A percentile compares a stretch with the other conserved stretches of the same genome.
phyloP scores from a whole-genome alignment of 306 rosid genomes.

The Delonix regia region DNA sequence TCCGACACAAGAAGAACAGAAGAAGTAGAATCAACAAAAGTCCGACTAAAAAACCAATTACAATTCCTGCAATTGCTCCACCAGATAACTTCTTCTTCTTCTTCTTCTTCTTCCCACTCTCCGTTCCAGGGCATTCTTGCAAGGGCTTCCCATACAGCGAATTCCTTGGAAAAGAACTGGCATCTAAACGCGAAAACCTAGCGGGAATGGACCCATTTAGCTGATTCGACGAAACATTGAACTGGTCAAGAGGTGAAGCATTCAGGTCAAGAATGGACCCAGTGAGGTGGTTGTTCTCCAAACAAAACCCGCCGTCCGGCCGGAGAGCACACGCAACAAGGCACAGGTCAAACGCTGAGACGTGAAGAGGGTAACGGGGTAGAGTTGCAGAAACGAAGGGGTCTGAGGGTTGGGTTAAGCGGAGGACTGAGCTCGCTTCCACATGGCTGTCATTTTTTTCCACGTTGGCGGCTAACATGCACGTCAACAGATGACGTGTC shows the following conservation, averaged over 20 bases:
- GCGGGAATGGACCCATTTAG: slow-evolving; percentile 64
- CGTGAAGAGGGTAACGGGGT: too few relatives aligned
- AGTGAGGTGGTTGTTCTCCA: slow-evolving; percentile 57
- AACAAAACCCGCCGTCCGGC: too few relatives aligned
- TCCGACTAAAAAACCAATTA: slow-evolving; percentile 60
- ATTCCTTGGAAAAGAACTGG: slow-evolving; percentile 58
- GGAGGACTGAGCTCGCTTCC: too few relatives aligned
- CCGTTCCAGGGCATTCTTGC: slow-evolving; percentile 53
- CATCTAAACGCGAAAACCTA: slow-evolving; percentile 46
- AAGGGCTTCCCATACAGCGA: slow-evolving; percentile 82
- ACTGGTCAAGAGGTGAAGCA: slow-evolving; percentile 45
- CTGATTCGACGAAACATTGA: slow-evolving; percentile 68
- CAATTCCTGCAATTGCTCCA: slow-evolving; percentile 85
- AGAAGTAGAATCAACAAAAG: slow-evolving; percentile 50
- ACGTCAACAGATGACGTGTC: too few relatives aligned
- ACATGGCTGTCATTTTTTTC: too few relatives aligned
- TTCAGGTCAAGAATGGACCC: slow-evolving; percentile 66
- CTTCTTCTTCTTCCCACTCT: slow-evolving; percentile 3
- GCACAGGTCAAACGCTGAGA: too few relatives aligned
- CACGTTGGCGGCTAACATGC: too few relatives aligned
- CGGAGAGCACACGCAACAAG: too few relatives aligned
- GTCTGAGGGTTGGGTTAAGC: too few relatives aligned
- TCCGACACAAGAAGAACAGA: slow-evolving; percentile 53
- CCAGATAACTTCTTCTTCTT: slow-evolving; percentile 57
- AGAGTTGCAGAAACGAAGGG: too few relatives aligned